These are phyloP conservation scores for Irpex sp. DNA, from an alignment of 1,284 basidiomycete genomes.

Conservation along the genomic window DNA sequence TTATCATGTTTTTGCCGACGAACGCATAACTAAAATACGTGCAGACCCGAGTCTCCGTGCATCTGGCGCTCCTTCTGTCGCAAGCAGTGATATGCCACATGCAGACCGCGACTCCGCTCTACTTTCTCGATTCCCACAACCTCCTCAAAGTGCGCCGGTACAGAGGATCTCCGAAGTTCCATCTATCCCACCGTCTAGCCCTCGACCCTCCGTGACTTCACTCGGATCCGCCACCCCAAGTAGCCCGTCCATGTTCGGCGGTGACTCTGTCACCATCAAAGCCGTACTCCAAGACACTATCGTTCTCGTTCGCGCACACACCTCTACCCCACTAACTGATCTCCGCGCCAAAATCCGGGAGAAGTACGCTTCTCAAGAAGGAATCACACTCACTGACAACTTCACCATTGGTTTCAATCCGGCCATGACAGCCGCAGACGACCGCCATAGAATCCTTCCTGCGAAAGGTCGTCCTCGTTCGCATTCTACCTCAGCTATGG, in stretches of 20 bases:
- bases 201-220: background rate
- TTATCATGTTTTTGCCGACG: background rate
- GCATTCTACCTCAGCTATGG: conserved; percentile 35
- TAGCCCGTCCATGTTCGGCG: conserved; percentile 15
- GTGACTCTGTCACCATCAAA: conserved; percentile 50
- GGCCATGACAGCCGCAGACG: conserved; percentile 9
- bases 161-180: conserved; percentile 19
- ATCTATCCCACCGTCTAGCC: conserved; percentile 4
- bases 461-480: conserved; percentile 23
- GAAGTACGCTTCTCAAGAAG: conserved; percentile 60
- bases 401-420: conserved; percentile 51
- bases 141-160: conserved; percentile 29
- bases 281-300: conserved; percentile 57
- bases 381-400: conserved; percentile 42
- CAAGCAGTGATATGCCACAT: conserved; percentile 13
- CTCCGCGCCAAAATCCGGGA: conserved; percentile 54
- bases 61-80: background rate
- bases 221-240: background rate
- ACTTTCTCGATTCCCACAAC: conserved; percentile 26
- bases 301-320: conserved; percentile 54
- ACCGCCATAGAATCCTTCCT: conserved; percentile 12
- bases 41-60: conserved; percentile 22
- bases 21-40: conserved; percentile 8
- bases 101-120: conserved; percentile 14
- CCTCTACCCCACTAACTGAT: conserved; percentile 41